Conservation (phyloP, 495 filamentous ascomycete species). For the Hypoxylon crocopeplum region DNA sequence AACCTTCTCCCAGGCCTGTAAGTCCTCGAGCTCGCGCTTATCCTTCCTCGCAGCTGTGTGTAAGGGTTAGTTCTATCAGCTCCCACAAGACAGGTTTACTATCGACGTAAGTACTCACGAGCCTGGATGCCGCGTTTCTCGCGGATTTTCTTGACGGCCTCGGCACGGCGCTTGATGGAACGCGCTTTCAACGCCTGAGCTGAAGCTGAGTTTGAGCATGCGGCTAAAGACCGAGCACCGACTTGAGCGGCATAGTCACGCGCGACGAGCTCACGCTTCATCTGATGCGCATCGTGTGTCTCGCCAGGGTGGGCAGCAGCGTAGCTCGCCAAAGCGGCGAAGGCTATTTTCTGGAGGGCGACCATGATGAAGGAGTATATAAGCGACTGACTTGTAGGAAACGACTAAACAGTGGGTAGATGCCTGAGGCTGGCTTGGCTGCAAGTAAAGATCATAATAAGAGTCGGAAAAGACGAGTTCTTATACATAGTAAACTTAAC, state of each 20-base stretch:
- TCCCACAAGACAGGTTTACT: not conserved
- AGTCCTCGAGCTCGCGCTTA: slow-evolving; percentile 50
- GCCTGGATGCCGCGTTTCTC: slow-evolving; percentile 56
- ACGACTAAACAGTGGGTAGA: slow-evolving; percentile 3
- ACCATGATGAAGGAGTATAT: slow-evolving; percentile 37
- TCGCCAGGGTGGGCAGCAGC: slow-evolving; percentile 46
- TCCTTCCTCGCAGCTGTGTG: slow-evolving; percentile 34
- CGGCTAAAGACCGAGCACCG: slow-evolving; percentile 46
- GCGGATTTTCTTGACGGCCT: slow-evolving; percentile 52
- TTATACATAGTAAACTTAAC: slow-evolving; percentile 7
- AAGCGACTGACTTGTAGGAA: not conserved
- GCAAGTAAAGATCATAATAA: slow-evolving; percentile 3
- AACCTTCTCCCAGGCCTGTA: slow-evolving; percentile 46
- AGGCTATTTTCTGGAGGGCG: slow-evolving; percentile 32
- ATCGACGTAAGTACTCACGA: slow-evolving; percentile 42
- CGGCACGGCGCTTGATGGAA: slow-evolving; percentile 44
- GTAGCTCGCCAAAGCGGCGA: slow-evolving; percentile 36
- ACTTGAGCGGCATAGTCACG: slow-evolving; percentile 42
- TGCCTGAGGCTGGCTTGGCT: not conserved
- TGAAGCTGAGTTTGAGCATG: slow-evolving; percentile 43
- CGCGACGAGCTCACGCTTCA: slow-evolving; percentile 45
- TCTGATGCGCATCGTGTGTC: slow-evolving; percentile 39
- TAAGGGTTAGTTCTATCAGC: not conserved
- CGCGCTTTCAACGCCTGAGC: slow-evolving; percentile 41
- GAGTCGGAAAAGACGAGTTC: not conserved